phyloP scores from a whole-genome alignment of 495 filamentous ascomycete genomes.

The Recurvomyces mirabilis region DNA sequence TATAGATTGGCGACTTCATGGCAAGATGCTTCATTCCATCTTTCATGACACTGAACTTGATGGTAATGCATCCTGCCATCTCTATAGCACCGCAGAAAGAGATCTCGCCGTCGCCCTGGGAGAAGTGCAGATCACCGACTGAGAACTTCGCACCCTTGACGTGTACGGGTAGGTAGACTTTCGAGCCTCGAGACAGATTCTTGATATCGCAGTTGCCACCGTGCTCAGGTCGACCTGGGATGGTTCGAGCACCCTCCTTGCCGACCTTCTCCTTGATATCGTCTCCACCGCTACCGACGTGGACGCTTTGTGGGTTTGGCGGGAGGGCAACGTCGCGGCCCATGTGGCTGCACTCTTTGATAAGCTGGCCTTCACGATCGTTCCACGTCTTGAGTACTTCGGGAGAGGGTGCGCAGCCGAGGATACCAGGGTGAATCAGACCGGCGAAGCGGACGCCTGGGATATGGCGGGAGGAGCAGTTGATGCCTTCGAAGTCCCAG shows the following conservation, averaged over 20 bases:
- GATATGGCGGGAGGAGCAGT: slow-evolving; percentile 82
- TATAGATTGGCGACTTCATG: slow-evolving; percentile 79
- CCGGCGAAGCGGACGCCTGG: slow-evolving; percentile 79
- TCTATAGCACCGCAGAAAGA: slow-evolving; percentile 95
- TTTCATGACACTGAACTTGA: slow-evolving; percentile 85
- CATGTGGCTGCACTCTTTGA: slow-evolving; percentile 51
- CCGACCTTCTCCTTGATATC: slow-evolving; percentile 63
- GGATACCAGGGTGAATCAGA: slow-evolving; percentile 89
- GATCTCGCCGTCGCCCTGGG: slow-evolving; percentile 85
- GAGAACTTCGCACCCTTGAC: slow-evolving; percentile 83
- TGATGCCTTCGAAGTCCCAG: slow-evolving; percentile 96
- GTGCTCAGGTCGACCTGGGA: slow-evolving; percentile 65
- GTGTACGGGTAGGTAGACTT: slow-evolving; percentile 80
- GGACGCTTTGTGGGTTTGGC: slow-evolving; percentile 57
- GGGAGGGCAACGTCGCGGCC: slow-evolving; percentile 71
- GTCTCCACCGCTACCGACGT: slow-evolving; percentile 47
- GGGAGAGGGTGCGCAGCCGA: slow-evolving; percentile 76
- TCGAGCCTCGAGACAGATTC: slow-evolving; percentile 73
- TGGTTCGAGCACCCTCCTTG: slow-evolving; percentile 76
- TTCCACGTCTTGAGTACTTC: slow-evolving; percentile 68
- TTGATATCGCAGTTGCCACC: slow-evolving; percentile 68
- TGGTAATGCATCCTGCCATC: slow-evolving; percentile 87
- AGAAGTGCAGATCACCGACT: slow-evolving; percentile 88
- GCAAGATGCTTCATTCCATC: slow-evolving; percentile 63
- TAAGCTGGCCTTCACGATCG: slow-evolving; percentile 65